A percentile compares a stretch with the other conserved stretches of the same genome.
These are phyloP conservation scores for Colletotrichum camelliae DNA, from an alignment of 2,329 filamentous ascomycete species.

Conservation along the genomic window DNA sequence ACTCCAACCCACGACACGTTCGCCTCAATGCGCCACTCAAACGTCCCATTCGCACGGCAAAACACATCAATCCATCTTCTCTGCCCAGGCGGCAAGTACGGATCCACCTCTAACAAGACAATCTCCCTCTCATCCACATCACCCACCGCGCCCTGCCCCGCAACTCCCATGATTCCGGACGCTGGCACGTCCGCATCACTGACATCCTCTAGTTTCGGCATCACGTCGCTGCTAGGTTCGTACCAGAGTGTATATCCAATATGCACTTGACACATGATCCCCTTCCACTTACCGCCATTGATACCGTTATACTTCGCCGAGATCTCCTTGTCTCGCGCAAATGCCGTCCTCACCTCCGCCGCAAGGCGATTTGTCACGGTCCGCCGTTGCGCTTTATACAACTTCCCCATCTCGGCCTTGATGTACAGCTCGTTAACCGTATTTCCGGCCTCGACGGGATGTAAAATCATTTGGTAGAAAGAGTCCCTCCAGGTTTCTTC, in stretches of 20 bases:
- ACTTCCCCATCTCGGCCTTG: background rate
- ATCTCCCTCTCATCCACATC: background rate
- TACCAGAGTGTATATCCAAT: constrained; percentile 54
- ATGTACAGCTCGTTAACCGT: background rate
- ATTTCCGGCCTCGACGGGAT: background rate
- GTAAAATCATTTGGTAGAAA: background rate
- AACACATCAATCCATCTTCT: background rate
- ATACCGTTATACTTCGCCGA: constrained; percentile 48
- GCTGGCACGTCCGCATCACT: background rate
- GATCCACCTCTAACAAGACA: background rate
- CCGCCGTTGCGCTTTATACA: background rate
- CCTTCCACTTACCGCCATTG: constrained; percentile 41
- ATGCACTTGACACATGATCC: constrained; percentile 53
- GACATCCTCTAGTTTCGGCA: constrained; percentile 41
- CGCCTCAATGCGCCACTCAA: background rate
- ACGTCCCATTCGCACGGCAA: background rate
- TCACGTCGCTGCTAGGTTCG: constrained; percentile 56
- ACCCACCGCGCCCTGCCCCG: background rate
- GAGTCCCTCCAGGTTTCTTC: background rate
- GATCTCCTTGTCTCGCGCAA: constrained; percentile 47
- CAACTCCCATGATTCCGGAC: background rate
- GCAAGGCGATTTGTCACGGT: constrained; percentile 29
- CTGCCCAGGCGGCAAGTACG: background rate
- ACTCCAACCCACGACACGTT: background rate
- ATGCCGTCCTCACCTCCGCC: constrained; percentile 43